Evolutionary conservation across 176 grass and related monocot species (phyloP), one percentile per base, ranked within the genome.

Genomic region (Stipa capillata): DNA sequence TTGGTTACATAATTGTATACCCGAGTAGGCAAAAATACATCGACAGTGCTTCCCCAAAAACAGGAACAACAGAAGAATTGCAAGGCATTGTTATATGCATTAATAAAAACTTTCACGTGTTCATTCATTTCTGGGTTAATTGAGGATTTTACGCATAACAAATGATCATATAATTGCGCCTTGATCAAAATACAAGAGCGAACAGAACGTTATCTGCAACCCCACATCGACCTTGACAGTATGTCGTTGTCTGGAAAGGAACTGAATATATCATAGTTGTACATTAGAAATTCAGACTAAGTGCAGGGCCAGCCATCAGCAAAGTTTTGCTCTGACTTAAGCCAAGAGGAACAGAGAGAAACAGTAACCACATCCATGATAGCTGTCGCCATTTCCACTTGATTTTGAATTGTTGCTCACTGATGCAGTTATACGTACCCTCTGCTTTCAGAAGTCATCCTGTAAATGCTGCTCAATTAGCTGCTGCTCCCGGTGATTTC

Each of bases 401-500:
- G 51, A 41, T 36, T 41, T 32, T 18, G n/a, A 16, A 63, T 69
- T 16, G 25, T 40, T 53, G 69, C 75, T 47, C 61, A 68, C 25
- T 60, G 60, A 69, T 79, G 47, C 58, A 73, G 55, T 28, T 72
- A 44, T 45, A 72, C 28, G 35, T 54, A 69, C 41, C 28, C 35
- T 62, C 53, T 81, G 2, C 24, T 61, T 57, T 35, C n/a, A 68
- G 21, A 32, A 54, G 13, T 37, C 73, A 40, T 55, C 17, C 41
- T 74, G 50, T 31, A 32, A 58, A 80, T 76, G 14, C 25, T 78
- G 35, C 50, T 21, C 23, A 33, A 73, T 78, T 77, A 85, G 79
- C 65, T 78, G 83, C 79, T 81, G 67, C 64, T 84, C 34, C 91
- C 83, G 8, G 84, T 84, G 63, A 94, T 88, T 61, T 91, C 79